Percentiles rank a stretch among this genome's conserved stretches.
Evolutionary conservation across 2,329 filamentous ascomycete species (phyloP).

Genomic region (Exophiala viscosa): DNA sequence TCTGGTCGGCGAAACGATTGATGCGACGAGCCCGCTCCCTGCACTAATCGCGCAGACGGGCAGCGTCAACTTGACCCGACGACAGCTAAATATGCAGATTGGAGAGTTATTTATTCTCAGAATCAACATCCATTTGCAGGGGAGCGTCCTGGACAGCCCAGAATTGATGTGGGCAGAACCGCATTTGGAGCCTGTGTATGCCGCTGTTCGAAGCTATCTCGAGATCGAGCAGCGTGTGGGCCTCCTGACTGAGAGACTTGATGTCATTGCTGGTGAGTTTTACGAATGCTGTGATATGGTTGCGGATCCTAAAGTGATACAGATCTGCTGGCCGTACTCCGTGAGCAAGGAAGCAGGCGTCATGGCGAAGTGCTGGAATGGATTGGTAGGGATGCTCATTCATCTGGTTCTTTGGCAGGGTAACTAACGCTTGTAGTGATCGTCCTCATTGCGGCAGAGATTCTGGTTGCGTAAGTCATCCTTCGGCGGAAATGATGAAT

Average conservation of each 20-base stretch:
- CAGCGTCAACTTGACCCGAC: constrained; percentile 80
- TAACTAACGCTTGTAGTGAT: constrained; percentile 61
- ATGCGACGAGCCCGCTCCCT: constrained; percentile 87
- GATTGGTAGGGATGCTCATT: constrained; percentile 63
- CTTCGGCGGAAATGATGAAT: neutral
- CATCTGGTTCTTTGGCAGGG: neutral
- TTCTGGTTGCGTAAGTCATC: constrained; percentile 65
- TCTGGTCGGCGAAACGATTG: constrained; percentile 87
- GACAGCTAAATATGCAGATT: constrained; percentile 98
- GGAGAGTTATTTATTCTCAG: constrained; percentile 95
- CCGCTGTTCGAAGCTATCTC: constrained; percentile 88
- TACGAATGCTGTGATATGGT: neutral
- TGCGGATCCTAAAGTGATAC: constrained; percentile 31
- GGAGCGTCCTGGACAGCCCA: constrained; percentile 90
- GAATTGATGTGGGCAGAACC: constrained; percentile 99
- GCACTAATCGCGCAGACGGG: constrained; percentile 89
- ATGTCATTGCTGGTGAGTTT: constrained; percentile 62
- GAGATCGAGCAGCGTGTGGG: constrained; percentile 97
- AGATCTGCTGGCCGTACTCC: constrained; percentile 85
- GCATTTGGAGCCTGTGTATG: constrained; percentile 92
- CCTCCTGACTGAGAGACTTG: constrained; percentile 80
- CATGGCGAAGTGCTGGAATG: constrained; percentile 86
- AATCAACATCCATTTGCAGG: constrained; percentile 97
- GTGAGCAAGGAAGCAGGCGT: constrained; percentile 91
- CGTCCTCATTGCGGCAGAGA: constrained; percentile 90